Base-by-base conservation (phyloP, 108 stramenopile genomes). In the Licmophora abbreviata region DNA sequence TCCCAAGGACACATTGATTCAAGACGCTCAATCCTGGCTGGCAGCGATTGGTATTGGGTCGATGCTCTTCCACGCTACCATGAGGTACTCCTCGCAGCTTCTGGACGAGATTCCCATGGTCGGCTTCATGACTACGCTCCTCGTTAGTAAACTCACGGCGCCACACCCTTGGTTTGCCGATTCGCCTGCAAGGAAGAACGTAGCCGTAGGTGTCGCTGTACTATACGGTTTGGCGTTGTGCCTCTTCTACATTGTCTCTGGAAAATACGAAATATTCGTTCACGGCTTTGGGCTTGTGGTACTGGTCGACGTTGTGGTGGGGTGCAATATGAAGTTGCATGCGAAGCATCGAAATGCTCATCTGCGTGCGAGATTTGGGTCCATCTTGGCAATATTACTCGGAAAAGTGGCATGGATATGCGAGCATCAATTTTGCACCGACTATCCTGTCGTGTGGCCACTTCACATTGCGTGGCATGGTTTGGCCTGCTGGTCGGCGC, bases 41-140 rank as follows among this genome's bases (percentile, higher is more conserved):
- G 26, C 26, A 6, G 45, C 3, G 4, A 46, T 46, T 7, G 45
- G 45, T 4, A 6, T 46, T 21, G 45, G 45, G 26, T 46, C 45
- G 1, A 26, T 46, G 22, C 23, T 24, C 1, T 46, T 46, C 6
- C 45, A 46, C 6, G 24, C 14, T 3, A 46, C 45, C 2, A 46
- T 46, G 45, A 3, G 3, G 6, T 21, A 25, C 26, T 21, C 15
- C 6, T 14, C 26, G 21, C 45, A 46, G 21, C 26, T 46, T 3
- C 14, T 21, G 3, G 45, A 46, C 8, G 45, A 46, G 21, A 46
- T 46, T 14, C 45, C 45, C 45, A 46, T 46, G 45, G 45, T 46
- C 3, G 21, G 21, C 2, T 46, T 46, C 6, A 26, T 46, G 24
- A n/a, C 3, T 25, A 46, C 45, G 3, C 21, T 46, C 5, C 21